Conservation (phyloP, 768 basidiomycete genomes). For the Phlebiopsis flavidoalba region DNA sequence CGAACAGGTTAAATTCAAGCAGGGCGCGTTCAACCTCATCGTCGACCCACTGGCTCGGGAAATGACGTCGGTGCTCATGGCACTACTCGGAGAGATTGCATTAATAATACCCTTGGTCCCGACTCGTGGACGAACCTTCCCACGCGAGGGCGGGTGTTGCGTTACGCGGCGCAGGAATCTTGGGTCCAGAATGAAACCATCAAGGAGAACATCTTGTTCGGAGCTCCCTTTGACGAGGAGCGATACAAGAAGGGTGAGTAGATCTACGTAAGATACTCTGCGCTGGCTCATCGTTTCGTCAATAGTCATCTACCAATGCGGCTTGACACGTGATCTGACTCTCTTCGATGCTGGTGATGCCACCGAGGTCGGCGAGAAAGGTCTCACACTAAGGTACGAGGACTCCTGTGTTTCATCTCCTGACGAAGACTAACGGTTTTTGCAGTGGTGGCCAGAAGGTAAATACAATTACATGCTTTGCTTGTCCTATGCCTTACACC, state of each 20-base stretch:
- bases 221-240: slow-evolving; percentile 38
- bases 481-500: slow-evolving; percentile 4
- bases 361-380: slow-evolving; percentile 42
- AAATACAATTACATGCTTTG: slow-evolving; percentile 17
- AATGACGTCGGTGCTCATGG: slow-evolving; percentile 30
- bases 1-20: slow-evolving; percentile 23
- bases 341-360: slow-evolving; percentile 30
- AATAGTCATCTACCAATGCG: slow-evolving; percentile 33
- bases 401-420: not conserved
- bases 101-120: slow-evolving; percentile 23
- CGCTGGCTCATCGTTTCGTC: not conserved
- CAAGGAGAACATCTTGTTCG: slow-evolving; percentile 47
- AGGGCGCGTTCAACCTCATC: slow-evolving; percentile 25
- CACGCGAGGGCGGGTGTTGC: slow-evolving; percentile 38
- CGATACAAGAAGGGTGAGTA: slow-evolving; percentile 37
- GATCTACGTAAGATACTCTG: not conserved
- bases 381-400: slow-evolving; percentile 27
- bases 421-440: not conserved
- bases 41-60: slow-evolving; percentile 26
- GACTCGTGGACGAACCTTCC: slow-evolving; percentile 39
- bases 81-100: slow-evolving; percentile 30
- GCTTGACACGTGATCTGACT: slow-evolving; percentile 24
- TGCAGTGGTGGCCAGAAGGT: slow-evolving; percentile 9
- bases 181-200: slow-evolving; percentile 46
- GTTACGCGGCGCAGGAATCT: slow-evolving; percentile 43